phyloP scores from a whole-genome alignment of 2,329 filamentous ascomycete species.

The Trichoderma cornu-damae region DNA sequence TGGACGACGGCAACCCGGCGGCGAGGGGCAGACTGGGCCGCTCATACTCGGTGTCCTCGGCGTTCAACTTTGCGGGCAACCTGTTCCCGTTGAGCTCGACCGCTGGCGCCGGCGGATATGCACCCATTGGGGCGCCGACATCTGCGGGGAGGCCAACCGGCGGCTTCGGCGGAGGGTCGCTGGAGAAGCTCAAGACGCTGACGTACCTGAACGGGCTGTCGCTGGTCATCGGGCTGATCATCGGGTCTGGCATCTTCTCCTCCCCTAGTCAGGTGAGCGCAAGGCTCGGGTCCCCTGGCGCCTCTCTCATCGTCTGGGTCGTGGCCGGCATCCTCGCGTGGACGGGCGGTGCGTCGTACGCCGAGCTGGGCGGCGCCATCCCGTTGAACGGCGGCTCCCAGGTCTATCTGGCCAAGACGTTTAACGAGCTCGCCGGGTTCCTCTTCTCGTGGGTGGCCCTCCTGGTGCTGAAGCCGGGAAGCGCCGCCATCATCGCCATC shows the following conservation, averaged over 20 bases:
- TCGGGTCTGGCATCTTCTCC: conserved; percentile 94
- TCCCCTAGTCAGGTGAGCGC: conserved; percentile 88
- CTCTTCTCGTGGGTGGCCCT: conserved; percentile 96
- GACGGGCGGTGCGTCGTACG: conserved; percentile 93
- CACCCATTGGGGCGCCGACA: conserved; percentile 74
- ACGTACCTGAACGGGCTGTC: conserved; percentile 93
- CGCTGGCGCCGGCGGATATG: conserved; percentile 65
- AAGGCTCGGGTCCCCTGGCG: conserved; percentile 86
- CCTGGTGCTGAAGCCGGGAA: conserved; percentile 87
- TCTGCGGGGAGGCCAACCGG: conserved; percentile 44
- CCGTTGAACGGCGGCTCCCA: conserved; percentile 92
- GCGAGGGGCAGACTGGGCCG: conserved; percentile 45
- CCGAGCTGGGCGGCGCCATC: conserved; percentile 91
- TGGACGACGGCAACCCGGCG: conserved; percentile 54
- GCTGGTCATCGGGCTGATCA: conserved; percentile 86
- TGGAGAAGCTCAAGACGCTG: conserved; percentile 93
- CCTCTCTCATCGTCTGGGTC: conserved; percentile 83
- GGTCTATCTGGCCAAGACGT: conserved; percentile 92
- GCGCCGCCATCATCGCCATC: conserved; percentile 89
- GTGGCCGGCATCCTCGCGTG: conserved; percentile 90
- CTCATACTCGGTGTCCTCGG: conserved; percentile 84
- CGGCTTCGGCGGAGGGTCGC: conserved; percentile 64
- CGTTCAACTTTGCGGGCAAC: conserved; percentile 91
- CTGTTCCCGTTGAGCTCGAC: conserved; percentile 89
- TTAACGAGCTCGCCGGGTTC: conserved; percentile 88